Conservation (phyloP, 2,329 filamentous ascomycete genomes). For the Xylaria sp. region DNA sequence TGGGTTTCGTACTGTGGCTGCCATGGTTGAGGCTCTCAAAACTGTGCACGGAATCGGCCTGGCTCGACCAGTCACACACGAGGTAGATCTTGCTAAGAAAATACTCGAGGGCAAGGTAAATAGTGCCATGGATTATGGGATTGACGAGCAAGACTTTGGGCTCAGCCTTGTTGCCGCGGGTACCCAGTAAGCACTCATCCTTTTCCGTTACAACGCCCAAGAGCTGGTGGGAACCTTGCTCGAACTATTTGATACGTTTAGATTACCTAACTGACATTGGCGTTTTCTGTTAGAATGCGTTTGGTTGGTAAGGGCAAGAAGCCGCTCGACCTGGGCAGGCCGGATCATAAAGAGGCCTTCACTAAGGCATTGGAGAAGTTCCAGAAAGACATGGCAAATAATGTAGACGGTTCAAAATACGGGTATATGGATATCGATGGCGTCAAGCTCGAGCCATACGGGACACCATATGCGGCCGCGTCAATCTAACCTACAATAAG, state of each 20-base stretch:
- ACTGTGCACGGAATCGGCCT: constrained; percentile 71
- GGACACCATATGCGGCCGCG: constrained; percentile 42
- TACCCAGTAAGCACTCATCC: constrained; percentile 47
- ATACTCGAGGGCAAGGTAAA: constrained; percentile 56
- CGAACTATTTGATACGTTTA: not conserved
- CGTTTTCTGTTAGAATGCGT: constrained; percentile 43
- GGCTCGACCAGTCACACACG: constrained; percentile 53
- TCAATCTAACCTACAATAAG: not conserved
- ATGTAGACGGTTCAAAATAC: constrained; percentile 49
- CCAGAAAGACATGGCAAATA: constrained; percentile 47
- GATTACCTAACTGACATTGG: not conserved
- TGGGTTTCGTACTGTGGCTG: constrained; percentile 64
- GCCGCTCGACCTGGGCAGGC: constrained; percentile 49
- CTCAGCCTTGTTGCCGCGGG: constrained; percentile 47
- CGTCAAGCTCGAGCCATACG: constrained; percentile 50
- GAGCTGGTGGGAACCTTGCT: not conserved
- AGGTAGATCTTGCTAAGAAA: constrained; percentile 49
- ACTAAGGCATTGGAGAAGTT: constrained; percentile 48
- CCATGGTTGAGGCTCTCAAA: constrained; percentile 68
- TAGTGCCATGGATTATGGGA: constrained; percentile 59
- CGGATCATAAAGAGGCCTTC: constrained; percentile 50
- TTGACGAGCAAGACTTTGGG: constrained; percentile 65
- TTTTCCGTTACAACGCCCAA: not conserved
- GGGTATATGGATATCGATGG: constrained; percentile 51
- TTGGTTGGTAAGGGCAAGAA: constrained; percentile 50